A percentile compares a stretch with the other conserved stretches of the same genome.
phyloP scores from a whole-genome alignment of 2,329 filamentous ascomycete genomes.

The Juglanconis sp. region DNA sequence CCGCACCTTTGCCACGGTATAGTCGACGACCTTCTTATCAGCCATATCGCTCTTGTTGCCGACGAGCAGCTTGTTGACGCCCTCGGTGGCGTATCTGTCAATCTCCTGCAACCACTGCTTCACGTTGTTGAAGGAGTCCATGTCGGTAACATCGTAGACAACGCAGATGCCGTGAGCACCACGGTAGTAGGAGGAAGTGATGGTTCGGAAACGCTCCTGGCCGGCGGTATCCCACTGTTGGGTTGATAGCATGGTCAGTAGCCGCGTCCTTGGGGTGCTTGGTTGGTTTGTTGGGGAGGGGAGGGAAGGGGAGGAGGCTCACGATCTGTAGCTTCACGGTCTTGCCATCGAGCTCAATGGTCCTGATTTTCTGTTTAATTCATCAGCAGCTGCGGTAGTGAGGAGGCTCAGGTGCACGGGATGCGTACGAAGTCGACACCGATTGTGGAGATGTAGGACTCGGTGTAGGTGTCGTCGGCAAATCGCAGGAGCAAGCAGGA shows the following conservation, averaged over 20 bases:
- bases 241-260: slow-evolving; percentile 27
- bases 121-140: slow-evolving; percentile 99
- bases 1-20: slow-evolving; percentile 95
- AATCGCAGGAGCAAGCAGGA: slow-evolving; percentile 97
- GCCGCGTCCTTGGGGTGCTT: neutral
- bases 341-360: slow-evolving; percentile 98
- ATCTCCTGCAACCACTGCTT: slow-evolving; percentile 99
- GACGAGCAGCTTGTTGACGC: slow-evolving; percentile 98
- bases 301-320: slow-evolving; percentile 37
- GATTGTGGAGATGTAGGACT: slow-evolving; percentile 99
- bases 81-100: slow-evolving; percentile 97
- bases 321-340: slow-evolving; percentile 99
- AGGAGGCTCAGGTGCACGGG: neutral
- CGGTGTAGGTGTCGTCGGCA: slow-evolving; percentile 97
- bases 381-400: slow-evolving; percentile 27
- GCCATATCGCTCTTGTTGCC: slow-evolving; percentile 99
- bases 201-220: slow-evolving; percentile 99
- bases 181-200: slow-evolving; percentile 99
- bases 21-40: slow-evolving; percentile 99
- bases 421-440: slow-evolving; percentile 93
- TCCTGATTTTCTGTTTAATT: slow-evolving; percentile 85
- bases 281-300: neutral
- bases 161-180: slow-evolving; percentile 99
- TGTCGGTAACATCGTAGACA: slow-evolving; percentile 99
- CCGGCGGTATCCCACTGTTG: slow-evolving; percentile 95